Percentiles rank a stretch among this genome's conserved stretches.
phyloP scores from a whole-genome alignment of 805 yeast genomes.

The Wickerhamiella dianesei region DNA sequence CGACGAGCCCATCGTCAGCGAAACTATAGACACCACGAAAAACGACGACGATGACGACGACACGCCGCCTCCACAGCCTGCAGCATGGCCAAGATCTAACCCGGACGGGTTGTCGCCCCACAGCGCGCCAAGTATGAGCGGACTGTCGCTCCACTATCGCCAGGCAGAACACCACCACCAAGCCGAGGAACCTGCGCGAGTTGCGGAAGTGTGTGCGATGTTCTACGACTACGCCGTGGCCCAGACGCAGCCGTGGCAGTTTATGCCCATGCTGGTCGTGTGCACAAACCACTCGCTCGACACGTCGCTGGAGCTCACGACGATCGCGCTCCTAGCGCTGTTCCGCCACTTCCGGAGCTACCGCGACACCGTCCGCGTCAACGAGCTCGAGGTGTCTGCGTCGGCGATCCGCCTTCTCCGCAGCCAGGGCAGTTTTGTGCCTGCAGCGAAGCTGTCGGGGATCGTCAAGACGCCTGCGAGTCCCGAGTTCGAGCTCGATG shows the following conservation, averaged over 20 bases:
- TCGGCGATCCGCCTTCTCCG: conserved; percentile 12
- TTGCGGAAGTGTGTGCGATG: neutral
- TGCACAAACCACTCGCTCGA: conserved; percentile 5
- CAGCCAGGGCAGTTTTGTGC: conserved; percentile 28
- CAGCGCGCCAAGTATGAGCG: neutral
- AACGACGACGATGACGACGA: conserved; percentile 2
- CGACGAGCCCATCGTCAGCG: conserved; percentile 4
- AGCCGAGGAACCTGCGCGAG: neutral
- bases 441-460: conserved; percentile 33
- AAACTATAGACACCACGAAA: conserved; percentile 2
- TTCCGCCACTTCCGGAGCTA: conserved; percentile 12
- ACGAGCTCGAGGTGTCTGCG: conserved; percentile 11
- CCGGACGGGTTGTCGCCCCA: neutral
- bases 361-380: conserved; percentile 1
- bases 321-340: conserved; percentile 13
- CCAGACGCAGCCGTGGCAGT: conserved; percentile 14
- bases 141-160: neutral
- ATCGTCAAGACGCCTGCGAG: neutral
- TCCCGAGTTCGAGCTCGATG: neutral
- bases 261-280: conserved; percentile 12
- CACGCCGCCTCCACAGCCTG: neutral
- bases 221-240: conserved; percentile 4
- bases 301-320: conserved; percentile 10
- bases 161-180: neutral
- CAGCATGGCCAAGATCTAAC: neutral